A percentile compares a stretch with the other conserved stretches of the same genome.
Evolutionary conservation across 1,284 basidiomycete species (phyloP).

Genomic region (Malassezia psittaci): DNA sequence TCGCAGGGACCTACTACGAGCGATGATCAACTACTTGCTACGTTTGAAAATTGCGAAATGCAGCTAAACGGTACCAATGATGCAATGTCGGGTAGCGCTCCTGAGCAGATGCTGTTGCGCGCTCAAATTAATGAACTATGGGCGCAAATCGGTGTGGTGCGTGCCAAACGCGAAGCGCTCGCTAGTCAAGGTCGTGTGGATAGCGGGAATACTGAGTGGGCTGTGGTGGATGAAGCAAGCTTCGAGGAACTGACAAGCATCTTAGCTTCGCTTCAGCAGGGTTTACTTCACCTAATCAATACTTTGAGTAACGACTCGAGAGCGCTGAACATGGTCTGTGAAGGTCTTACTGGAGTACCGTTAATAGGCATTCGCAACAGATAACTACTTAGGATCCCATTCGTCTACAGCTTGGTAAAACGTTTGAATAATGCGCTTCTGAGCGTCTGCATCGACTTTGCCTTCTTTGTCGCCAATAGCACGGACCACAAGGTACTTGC

Average conservation of each 20-base stretch:
- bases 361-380: constrained; percentile 26
- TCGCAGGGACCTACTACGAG: constrained; percentile 29
- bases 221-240: constrained; percentile 38
- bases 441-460: constrained; percentile 62
- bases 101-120: constrained; percentile 21
- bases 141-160: constrained; percentile 38
- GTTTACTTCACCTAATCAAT: constrained; percentile 35
- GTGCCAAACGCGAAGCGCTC: constrained; percentile 32
- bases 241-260: constrained; percentile 33
- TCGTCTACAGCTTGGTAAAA: constrained; percentile 76
- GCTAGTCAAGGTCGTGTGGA: constrained; percentile 18
- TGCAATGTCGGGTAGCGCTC: neutral
- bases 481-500: constrained; percentile 73
- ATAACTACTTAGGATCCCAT: constrained; percentile 49
- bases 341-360: constrained; percentile 31
- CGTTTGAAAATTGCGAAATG: constrained; percentile 37
- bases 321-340: constrained; percentile 35
- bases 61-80: constrained; percentile 24
- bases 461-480: constrained; percentile 48
- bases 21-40: constrained; percentile 31
- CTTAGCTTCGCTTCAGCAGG: constrained; percentile 36
- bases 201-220: constrained; percentile 35
- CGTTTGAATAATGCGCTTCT: constrained; percentile 68
- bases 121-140: constrained; percentile 44
- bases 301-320: constrained; percentile 33